Conservation (phyloP, 2,329 filamentous ascomycete genomes). For the Apiospora aurea region DNA sequence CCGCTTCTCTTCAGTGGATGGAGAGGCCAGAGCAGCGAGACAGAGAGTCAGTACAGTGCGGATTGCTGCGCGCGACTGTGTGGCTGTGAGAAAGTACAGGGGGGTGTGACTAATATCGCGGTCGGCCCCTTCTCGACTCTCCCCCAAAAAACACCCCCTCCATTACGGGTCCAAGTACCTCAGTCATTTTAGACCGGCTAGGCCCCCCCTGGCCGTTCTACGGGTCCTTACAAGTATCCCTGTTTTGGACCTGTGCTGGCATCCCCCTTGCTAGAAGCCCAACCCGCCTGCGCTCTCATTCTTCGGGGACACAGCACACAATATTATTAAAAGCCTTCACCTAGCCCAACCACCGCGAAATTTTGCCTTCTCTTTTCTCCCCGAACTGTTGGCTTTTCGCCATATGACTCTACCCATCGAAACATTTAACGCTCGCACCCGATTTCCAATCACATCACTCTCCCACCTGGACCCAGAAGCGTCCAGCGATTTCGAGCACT, state of each 20-base stretch:
- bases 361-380: constrained; percentile 33
- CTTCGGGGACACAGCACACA: constrained; percentile 18
- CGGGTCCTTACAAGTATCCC: constrained; percentile 21
- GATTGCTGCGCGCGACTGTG: constrained; percentile 25
- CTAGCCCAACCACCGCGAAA: constrained; percentile 35
- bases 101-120: constrained; percentile 27
- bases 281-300: constrained; percentile 10
- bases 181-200: constrained; percentile 18
- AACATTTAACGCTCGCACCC: constrained; percentile 15
- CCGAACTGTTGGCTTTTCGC: constrained; percentile 40
- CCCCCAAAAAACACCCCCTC: constrained; percentile 25
- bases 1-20: constrained; percentile 4
- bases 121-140: constrained; percentile 24
- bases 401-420: constrained; percentile 36
- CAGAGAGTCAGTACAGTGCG: constrained; percentile 9
- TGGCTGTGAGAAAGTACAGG: constrained; percentile 27
- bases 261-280: constrained; percentile 18
- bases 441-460: constrained; percentile 19
- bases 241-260: constrained; percentile 27
- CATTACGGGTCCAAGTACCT: constrained; percentile 24
- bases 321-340: constrained; percentile 38
- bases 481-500: constrained; percentile 49
- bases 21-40: background rate
- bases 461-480: constrained; percentile 44
- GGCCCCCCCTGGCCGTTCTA: constrained; percentile 21